These are phyloP conservation scores for Colletotrichum sp. DNA, from an alignment of 2,329 filamentous ascomycete species.

Conservation along the genomic window DNA sequence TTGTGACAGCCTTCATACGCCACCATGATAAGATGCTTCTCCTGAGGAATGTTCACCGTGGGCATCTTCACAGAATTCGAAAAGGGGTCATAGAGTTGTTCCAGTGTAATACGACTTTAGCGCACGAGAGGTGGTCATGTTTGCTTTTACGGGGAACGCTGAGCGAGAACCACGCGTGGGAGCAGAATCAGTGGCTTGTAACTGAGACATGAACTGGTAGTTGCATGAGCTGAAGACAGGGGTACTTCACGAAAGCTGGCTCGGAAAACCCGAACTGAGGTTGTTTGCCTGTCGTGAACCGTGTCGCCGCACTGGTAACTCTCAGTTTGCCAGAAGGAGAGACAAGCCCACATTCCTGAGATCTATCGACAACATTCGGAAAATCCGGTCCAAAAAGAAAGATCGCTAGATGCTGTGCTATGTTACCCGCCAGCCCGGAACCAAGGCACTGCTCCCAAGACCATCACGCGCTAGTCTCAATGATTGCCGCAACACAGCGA, in stretches of 20 bases:
- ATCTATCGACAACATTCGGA: neutral
- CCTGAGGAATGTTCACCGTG: neutral
- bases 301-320: neutral
- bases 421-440: neutral
- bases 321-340: neutral
- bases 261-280: neutral
- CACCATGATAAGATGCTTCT: neutral
- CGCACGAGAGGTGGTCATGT: neutral
- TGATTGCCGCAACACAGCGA: neutral
- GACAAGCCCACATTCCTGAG: neutral
- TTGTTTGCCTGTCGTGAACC: neutral
- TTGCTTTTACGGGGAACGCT: neutral
- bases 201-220: neutral
- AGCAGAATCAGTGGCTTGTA: neutral
- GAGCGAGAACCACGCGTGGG: neutral
- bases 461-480: neutral
- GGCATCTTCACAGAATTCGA: neutral
- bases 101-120: neutral
- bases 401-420: neutral
- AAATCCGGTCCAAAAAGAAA: neutral
- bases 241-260: neutral
- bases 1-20: neutral
- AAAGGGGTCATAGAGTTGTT: neutral
- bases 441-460: neutral
- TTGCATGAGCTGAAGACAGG: constrained; percentile 3